These are phyloP conservation scores for Periconia sp. DNA, from an alignment of 2,329 filamentous ascomycete species.

Conservation along the genomic window DNA sequence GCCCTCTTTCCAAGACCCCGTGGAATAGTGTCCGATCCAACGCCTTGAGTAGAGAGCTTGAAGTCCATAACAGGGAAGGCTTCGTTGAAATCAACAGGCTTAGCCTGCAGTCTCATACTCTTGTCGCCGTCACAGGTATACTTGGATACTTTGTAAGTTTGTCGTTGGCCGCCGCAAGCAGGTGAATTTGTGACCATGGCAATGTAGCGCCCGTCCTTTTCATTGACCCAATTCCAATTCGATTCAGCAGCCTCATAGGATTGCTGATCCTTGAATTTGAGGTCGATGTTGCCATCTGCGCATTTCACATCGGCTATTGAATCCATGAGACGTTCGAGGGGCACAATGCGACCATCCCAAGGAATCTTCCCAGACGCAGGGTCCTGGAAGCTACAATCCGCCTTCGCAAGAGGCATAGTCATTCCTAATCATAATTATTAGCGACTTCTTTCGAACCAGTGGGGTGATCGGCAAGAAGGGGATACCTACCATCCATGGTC, in stretches of 20 bases:
- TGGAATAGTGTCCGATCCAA: neutral
- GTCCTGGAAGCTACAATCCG: conserved; percentile 1
- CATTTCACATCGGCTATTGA: neutral
- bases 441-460: neutral
- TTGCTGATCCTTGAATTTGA: neutral
- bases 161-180: neutral
- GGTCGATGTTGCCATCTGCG: neutral
- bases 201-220: conserved; percentile 1
- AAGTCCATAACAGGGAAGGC: conserved; percentile 1
- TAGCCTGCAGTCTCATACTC: neutral
- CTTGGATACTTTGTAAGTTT: conserved; percentile 2
- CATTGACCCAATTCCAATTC: conserved; percentile 6
- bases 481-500: too few relatives aligned
- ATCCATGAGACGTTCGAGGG: neutral
- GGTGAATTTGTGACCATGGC: conserved; percentile 5
- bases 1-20: neutral
- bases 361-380: neutral
- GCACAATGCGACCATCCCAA: conserved; percentile 3
- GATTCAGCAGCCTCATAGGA: neutral
- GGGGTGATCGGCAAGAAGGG: too few relatives aligned
- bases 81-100: conserved; percentile 2
- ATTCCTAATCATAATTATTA: neutral
- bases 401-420: conserved; percentile 2
- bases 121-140: neutral
- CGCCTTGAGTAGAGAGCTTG: neutral